Conservation (phyloP, 306 rosid species). For the Parietaria judaica region DNA sequence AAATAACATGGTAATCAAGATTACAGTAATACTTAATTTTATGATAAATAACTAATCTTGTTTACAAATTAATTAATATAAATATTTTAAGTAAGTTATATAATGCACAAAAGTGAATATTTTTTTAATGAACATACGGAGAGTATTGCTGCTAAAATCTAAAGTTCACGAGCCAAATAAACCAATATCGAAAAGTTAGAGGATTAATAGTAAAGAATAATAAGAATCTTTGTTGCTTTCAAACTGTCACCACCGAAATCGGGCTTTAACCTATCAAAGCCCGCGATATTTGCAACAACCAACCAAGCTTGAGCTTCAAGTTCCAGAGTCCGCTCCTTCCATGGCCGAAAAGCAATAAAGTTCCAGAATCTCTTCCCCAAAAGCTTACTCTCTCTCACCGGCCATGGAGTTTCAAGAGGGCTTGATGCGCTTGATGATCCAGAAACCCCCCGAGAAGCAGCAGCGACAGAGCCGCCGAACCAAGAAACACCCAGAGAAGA, state of each 20-base stretch:
- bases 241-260: not conserved
- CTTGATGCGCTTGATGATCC: constrained; percentile 31
- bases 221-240: not conserved
- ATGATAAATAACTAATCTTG: too few relatives aligned
- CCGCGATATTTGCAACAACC: not conserved
- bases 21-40: too few relatives aligned
- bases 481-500: constrained; percentile 14
- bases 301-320: constrained; percentile 2
- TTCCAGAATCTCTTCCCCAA: not conserved
- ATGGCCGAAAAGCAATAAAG: not conserved
- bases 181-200: too few relatives aligned
- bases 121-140: too few relatives aligned
- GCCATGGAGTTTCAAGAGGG: constrained; percentile 61
- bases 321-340: not conserved
- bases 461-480: constrained; percentile 20
- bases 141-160: too few relatives aligned
- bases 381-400: not conserved
- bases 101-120: too few relatives aligned
- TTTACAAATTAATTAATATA: too few relatives aligned
- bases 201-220: not conserved
- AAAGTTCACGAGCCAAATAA: too few relatives aligned
- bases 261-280: not conserved
- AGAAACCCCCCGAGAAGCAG: constrained; percentile 17
- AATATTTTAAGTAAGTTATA: too few relatives aligned
- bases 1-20: too few relatives aligned